phyloP scores from a whole-genome alignment of 2,329 filamentous ascomycete genomes.

The Leptodontidium sp. region DNA sequence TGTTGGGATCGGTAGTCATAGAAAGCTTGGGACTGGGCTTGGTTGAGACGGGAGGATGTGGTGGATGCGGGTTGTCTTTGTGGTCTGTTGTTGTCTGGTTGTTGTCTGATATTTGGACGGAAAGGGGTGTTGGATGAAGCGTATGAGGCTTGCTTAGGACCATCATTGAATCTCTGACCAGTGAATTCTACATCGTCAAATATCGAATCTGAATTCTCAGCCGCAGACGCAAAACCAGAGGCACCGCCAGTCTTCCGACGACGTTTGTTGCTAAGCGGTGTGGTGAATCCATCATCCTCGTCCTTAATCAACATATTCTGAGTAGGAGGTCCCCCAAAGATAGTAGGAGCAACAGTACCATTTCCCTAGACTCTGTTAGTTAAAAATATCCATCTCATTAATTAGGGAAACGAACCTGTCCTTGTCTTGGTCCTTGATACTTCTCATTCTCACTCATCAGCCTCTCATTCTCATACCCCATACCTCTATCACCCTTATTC shows the following conservation, averaged over 20 bases:
- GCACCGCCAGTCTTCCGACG: too few species aligned
- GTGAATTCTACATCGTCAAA: too few species aligned
- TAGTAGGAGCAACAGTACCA: too few species aligned
- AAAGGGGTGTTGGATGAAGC: background rate
- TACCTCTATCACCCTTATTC: too few species aligned
- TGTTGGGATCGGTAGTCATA: background rate
- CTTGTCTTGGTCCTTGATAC: background rate
- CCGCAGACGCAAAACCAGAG: too few species aligned
- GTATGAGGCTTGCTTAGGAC: background rate
- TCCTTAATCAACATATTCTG: too few species aligned
- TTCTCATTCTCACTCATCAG: constrained; percentile 11
- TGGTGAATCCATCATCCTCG: too few species aligned
- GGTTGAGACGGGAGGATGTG: background rate
- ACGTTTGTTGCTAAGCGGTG: too few species aligned
- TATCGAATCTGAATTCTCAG: too few species aligned
- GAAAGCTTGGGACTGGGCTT: background rate
- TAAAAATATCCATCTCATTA: background rate
- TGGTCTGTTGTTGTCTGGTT: background rate
- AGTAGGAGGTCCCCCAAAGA: background rate
- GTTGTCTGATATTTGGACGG: constrained; percentile 2
- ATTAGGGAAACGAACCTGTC: background rate
- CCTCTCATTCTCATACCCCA: background rate
- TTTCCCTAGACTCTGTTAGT: background rate
- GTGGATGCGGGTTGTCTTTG: background rate
- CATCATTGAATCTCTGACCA: background rate